phyloP scores from a whole-genome alignment of 2,329 filamentous ascomycete genomes.

The Ophiostoma himal-ulmi region DNA sequence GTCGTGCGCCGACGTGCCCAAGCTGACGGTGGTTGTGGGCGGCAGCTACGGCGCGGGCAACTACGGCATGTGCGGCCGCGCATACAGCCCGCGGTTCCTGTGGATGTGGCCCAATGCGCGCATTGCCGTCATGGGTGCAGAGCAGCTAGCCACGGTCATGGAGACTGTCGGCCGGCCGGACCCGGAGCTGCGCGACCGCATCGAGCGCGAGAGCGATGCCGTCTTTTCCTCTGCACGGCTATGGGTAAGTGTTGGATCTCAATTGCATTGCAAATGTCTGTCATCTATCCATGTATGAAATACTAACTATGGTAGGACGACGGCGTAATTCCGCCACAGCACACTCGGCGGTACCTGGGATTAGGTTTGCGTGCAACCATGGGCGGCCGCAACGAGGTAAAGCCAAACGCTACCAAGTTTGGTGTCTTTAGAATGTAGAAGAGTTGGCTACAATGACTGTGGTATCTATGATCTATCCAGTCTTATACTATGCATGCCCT shows the following conservation, averaged over 20 bases:
- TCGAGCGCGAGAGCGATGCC: slow-evolving; percentile 85
- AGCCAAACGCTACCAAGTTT: slow-evolving; percentile 61
- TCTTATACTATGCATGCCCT: background rate
- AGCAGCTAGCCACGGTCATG: slow-evolving; percentile 91
- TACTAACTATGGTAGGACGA: slow-evolving; percentile 52
- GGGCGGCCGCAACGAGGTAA: slow-evolving; percentile 58
- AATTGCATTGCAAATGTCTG: no score
- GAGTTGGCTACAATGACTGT: background rate
- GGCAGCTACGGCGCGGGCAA: slow-evolving; percentile 91
- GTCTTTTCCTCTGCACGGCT: slow-evolving; percentile 81
- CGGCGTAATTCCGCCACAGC: slow-evolving; percentile 70
- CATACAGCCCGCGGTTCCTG: slow-evolving; percentile 83
- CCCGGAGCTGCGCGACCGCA: slow-evolving; percentile 71
- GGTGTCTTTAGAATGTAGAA: slow-evolving; percentile 76
- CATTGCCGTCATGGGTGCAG: slow-evolving; percentile 91
- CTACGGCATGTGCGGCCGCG: slow-evolving; percentile 96
- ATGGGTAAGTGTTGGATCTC: slow-evolving; percentile 59
- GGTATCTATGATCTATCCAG: background rate
- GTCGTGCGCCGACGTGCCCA: slow-evolving; percentile 87
- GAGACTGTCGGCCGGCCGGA: slow-evolving; percentile 79
- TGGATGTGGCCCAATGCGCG: slow-evolving; percentile 99
- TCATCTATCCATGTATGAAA: no score
- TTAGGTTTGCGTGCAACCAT: slow-evolving; percentile 66
- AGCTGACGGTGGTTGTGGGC: slow-evolving; percentile 95
- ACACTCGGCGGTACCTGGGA: slow-evolving; percentile 67